Conservation (phyloP, 176 grass and related monocot species). For the Microstegium vimineum region DNA sequence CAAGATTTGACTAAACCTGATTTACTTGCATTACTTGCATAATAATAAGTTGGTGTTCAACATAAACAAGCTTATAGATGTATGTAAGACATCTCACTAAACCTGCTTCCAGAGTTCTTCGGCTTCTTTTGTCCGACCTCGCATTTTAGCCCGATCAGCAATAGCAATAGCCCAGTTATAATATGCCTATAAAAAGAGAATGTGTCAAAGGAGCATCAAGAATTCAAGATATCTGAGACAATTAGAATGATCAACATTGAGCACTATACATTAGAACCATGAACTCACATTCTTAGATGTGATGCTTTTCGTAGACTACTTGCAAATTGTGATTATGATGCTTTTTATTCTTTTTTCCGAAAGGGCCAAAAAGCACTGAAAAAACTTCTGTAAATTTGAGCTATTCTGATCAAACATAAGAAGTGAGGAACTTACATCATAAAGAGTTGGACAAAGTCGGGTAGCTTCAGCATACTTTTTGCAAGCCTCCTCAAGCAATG, state of each 20-base stretch:
- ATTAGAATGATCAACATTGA: background rate
- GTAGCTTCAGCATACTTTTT: conserved; percentile 98
- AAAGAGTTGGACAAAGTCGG: conserved; percentile 77
- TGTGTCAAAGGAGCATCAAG: background rate
- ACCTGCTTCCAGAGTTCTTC: conserved; percentile 99
- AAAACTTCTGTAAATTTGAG: background rate
- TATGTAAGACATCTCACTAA: conserved; percentile 20
- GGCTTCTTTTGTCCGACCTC: conserved; percentile 95
- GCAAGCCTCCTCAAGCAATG: conserved; percentile 97
- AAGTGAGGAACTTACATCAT: conserved; percentile 70
- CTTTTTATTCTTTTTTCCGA: background rate
- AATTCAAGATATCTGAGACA: background rate
- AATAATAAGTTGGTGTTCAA: background rate
- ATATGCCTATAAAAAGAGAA: conserved; percentile 66
- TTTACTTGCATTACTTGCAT: background rate
- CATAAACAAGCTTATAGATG: background rate
- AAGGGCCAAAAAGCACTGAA: background rate
- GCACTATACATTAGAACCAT: background rate
- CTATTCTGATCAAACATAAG: background rate
- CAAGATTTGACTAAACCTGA: background rate
- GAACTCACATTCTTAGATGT: background rate
- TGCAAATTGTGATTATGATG: background rate
- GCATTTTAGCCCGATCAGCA: conserved; percentile 98
- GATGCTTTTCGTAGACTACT: background rate
- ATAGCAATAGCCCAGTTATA: conserved; percentile 99